Base-by-base conservation (phyloP, 2,329 filamentous ascomycete genomes). In the Pseudogymnoascus sp. region DNA sequence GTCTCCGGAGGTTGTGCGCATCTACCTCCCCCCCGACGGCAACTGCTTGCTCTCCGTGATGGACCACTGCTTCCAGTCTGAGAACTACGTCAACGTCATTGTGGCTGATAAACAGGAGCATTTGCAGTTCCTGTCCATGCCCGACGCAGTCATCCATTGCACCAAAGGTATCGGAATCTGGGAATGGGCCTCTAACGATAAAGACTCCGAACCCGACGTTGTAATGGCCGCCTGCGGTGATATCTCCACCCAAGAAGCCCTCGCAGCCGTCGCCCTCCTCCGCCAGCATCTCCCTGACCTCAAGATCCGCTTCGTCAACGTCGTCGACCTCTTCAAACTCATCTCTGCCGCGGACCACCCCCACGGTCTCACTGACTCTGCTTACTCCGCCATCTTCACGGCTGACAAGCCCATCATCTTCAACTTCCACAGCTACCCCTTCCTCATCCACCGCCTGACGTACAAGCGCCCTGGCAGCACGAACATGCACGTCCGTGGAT, bases 381-480 rank as follows among this genome's bases (percentile, higher is more conserved):
- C 91, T 72, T 93, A 87, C 84, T 75, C 75, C 12, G 79, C 87
- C 40, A 77, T 91, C 67, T 93, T 93, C 79, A 92, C 89, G 0
- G 79, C 81, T 14, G 79, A 91, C 77, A 86, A 81, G 67, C 89
- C 89, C 21, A 79, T 91, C 72, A 85, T 92, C 72, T 92, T 93
- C 80, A 92, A 91, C 78, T 93, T 92, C 83, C 89, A 93, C 78
- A 88, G 85, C 34, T 92, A 93, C 77, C 89, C 89, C 7, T 92
- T 87, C 88, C 80, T 93, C 70, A 84, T 93, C 61, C 89, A 92
- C 77, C 82, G 89, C 60, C 76, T 93, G 68, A 89, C 88, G 0
- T 92, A 91, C 77, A 88, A 89, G 77, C 85, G 89, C 0, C 86
- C 85, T 1, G 89, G 88, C 4, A 84, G 82, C 73, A 73, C 80